Conservation (phyloP, 208 protist species). For the Leishmania tropica region DNA sequence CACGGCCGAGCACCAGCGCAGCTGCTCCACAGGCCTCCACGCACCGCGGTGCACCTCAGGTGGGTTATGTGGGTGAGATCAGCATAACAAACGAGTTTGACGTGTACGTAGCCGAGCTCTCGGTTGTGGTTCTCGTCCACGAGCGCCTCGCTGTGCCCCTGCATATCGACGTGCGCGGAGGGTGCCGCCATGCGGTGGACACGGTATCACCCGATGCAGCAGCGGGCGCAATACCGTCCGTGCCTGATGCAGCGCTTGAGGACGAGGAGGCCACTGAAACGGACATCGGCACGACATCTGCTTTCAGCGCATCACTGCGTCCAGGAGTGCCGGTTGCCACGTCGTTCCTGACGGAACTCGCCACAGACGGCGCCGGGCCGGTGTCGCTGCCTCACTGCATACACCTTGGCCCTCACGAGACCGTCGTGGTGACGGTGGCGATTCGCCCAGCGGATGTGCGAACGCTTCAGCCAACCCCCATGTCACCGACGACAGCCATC, state of each 20-base stretch:
- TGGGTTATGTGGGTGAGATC: conserved; percentile 63
- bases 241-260: conserved; percentile 4
- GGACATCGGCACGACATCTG: neutral
- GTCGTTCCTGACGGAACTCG: conserved; percentile 20
- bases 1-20: neutral
- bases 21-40: conserved; percentile 2
- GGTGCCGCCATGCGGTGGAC: neutral
- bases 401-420: conserved; percentile 28
- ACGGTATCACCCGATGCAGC: neutral
- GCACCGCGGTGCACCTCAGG: neutral
- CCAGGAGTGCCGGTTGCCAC: conserved; percentile 8
- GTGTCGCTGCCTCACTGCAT: conserved; percentile 26
- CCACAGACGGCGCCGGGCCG: conserved; percentile 5
- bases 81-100: conserved; percentile 57
- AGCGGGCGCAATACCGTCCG: neutral
- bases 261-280: neutral
- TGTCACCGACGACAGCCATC: neutral
- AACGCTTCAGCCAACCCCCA: neutral
- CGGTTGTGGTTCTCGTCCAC: conserved; percentile 38
- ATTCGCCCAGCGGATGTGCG: conserved; percentile 15
- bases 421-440: conserved; percentile 26
- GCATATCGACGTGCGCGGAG: conserved; percentile 43
- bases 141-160: conserved; percentile 44
- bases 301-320: neutral
- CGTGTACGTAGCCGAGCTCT: conserved; percentile 37